Percentiles rank a stretch among this genome's conserved stretches.
Conservation (phyloP, 1,284 basidiomycete species). For the Fistulina hepatica region DNA sequence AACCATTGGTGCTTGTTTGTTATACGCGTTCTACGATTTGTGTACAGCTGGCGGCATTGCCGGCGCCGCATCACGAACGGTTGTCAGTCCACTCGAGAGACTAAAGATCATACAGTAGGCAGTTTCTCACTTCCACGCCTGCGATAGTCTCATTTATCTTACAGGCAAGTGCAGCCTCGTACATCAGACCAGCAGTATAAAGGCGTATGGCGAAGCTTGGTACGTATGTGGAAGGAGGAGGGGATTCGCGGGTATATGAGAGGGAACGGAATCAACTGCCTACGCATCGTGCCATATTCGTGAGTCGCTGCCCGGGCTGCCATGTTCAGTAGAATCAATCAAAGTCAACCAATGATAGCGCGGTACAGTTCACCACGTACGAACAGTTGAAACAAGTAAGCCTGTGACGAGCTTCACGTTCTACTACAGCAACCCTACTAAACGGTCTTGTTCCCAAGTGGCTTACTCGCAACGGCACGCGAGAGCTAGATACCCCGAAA, state of each 20-base stretch:
- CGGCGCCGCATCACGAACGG: slow-evolving; percentile 78
- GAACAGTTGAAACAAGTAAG: slow-evolving; percentile 78
- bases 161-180: slow-evolving; percentile 70
- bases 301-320: slow-evolving; percentile 20
- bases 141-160: slow-evolving; percentile 5
- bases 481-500: slow-evolving; percentile 72
- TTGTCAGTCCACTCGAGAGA: slow-evolving; percentile 85
- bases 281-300: slow-evolving; percentile 78
- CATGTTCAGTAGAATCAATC: background rate
- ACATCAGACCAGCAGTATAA: slow-evolving; percentile 58
- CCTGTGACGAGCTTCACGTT: too few relatives aligned
- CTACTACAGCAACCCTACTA: background rate
- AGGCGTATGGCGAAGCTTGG: slow-evolving; percentile 73
- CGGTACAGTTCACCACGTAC: slow-evolving; percentile 89
- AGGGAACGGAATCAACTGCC: slow-evolving; percentile 86
- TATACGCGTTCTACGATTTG: slow-evolving; percentile 13
- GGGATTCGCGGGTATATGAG: slow-evolving; percentile 89
- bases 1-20: background rate
- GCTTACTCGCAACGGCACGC: slow-evolving; percentile 58
- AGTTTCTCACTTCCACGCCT: slow-evolving; percentile 7
- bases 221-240: slow-evolving; percentile 88
- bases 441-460: too few relatives aligned
- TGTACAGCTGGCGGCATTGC: slow-evolving; percentile 72
- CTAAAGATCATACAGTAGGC: slow-evolving; percentile 92
- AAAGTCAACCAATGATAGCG: slow-evolving; percentile 24